Evolutionary conservation across 805 yeast species (phyloP).

Genomic region (Ogataea populi-albae): DNA sequence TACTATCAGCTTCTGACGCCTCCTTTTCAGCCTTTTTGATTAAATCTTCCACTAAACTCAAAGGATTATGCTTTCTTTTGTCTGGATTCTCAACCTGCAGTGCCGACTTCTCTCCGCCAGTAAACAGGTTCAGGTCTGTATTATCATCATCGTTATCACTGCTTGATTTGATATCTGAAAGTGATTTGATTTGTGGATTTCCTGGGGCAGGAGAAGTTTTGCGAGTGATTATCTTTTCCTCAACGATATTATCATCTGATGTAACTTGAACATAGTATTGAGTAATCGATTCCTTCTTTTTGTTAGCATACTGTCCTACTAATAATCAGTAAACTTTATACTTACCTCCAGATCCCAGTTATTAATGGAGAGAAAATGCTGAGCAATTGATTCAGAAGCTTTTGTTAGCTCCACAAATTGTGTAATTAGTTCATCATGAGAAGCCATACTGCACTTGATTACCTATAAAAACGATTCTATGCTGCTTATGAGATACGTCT

Average conservation of each 20-base stretch:
- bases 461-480: too few relatives aligned
- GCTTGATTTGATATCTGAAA: constrained; percentile 33
- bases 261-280: constrained; percentile 25
- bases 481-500: neutral
- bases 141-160: constrained; percentile 33
- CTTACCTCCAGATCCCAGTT: constrained; percentile 29
- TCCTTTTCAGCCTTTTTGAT: constrained; percentile 67
- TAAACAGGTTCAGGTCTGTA: constrained; percentile 40
- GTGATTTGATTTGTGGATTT: constrained; percentile 27
- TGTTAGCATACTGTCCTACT: constrained; percentile 2
- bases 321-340: constrained; percentile 1
- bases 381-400: constrained; percentile 37
- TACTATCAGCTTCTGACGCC: constrained; percentile 46
- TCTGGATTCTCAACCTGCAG: constrained; percentile 76
- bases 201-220: constrained; percentile 2
- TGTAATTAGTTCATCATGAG: constrained; percentile 21
- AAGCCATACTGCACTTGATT: constrained; percentile 15
- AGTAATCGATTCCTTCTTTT: constrained; percentile 24
- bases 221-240: constrained; percentile 1
- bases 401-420: constrained; percentile 39
- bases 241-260: constrained; percentile 8
- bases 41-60: constrained; percentile 50
- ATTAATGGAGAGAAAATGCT: constrained; percentile 33
- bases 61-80: constrained; percentile 32
- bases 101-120: constrained; percentile 74